A percentile compares a stretch with the other conserved stretches of the same genome.
Evolutionary conservation across 163 green algal genomes (phyloP).

Genomic region (Chlamydomonas reinhardtii): DNA sequence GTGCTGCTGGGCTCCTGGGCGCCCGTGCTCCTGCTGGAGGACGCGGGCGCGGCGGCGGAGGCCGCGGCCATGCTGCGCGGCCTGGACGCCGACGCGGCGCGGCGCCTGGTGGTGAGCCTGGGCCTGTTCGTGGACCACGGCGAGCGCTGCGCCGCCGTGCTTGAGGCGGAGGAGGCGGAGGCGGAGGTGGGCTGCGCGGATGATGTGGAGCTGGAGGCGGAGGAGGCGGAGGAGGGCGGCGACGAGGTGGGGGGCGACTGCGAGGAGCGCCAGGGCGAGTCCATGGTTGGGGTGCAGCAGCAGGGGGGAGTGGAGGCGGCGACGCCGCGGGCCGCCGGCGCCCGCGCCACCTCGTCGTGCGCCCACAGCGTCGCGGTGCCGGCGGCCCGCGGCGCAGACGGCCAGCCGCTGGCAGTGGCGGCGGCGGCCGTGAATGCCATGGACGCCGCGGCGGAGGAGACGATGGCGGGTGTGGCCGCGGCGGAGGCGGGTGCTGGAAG

Average conservation of each 20-base stretch:
- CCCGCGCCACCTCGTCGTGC: too few species aligned
- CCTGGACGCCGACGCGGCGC: not conserved
- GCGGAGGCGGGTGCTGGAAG: not conserved
- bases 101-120: slow-evolving; percentile 2
- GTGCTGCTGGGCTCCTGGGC: slow-evolving; percentile 29
- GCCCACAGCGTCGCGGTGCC: too few species aligned
- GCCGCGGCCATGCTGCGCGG: not conserved
- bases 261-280: not conserved
- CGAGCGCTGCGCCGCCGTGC: slow-evolving; percentile 10
- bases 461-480: too few species aligned
- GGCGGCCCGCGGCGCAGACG: too few species aligned
- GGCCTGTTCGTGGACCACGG: slow-evolving; percentile 42
- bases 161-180: not conserved
- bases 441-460: not conserved
- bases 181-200: not conserved
- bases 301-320: too few species aligned
- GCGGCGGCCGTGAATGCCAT: not conserved
- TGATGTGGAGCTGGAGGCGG: not conserved
- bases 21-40: slow-evolving; percentile 42
- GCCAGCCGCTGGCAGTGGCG: not conserved
- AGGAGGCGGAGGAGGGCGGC: not conserved
- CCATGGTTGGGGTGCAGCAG: too few species aligned
- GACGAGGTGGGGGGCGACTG: not conserved
- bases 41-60: slow-evolving; percentile 7
- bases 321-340: too few species aligned